Evolutionary conservation across 805 yeast species (phyloP).

Genomic region (Komagataella ulmi): DNA sequence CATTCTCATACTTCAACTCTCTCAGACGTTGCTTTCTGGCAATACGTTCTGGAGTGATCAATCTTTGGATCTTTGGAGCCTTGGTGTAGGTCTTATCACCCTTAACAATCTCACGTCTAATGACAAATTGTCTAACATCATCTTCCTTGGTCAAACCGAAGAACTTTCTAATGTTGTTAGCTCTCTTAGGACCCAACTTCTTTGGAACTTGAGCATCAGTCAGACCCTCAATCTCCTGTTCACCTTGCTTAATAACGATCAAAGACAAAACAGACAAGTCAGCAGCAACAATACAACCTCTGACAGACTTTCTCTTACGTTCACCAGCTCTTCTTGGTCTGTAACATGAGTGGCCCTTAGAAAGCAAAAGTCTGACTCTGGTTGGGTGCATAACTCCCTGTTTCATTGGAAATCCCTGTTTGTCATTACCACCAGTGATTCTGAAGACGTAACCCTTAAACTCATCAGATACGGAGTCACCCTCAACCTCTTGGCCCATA

Average conservation of each 20-base stretch:
- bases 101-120: slow-evolving; percentile 97
- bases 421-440: slow-evolving; percentile 99
- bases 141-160: slow-evolving; percentile 94
- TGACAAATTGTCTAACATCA: slow-evolving; percentile 81
- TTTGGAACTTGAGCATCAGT: slow-evolving; percentile 93
- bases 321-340: slow-evolving; percentile 99
- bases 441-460: slow-evolving; percentile 98
- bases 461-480: slow-evolving; percentile 96
- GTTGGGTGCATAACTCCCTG: slow-evolving; percentile 99
- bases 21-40: slow-evolving; percentile 98
- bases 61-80: slow-evolving; percentile 99
- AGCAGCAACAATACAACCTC: slow-evolving; percentile 97
- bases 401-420: slow-evolving; percentile 99
- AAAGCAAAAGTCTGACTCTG: slow-evolving; percentile 92
- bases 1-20: slow-evolving; percentile 89
- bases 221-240: slow-evolving; percentile 86
- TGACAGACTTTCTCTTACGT: slow-evolving; percentile 99
- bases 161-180: slow-evolving; percentile 99
- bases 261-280: slow-evolving; percentile 94
- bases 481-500: slow-evolving; percentile 99
- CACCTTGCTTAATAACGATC: slow-evolving; percentile 95
- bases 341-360: slow-evolving; percentile 96
- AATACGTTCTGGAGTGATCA: slow-evolving; percentile 96
- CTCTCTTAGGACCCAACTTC: slow-evolving; percentile 99
- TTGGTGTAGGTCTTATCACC: slow-evolving; percentile 98